Evolutionary conservation across 2,329 filamentous ascomycete genomes (phyloP), one percentile per base, ranked within the genome.

Genomic region (Fusarium sp.): DNA sequence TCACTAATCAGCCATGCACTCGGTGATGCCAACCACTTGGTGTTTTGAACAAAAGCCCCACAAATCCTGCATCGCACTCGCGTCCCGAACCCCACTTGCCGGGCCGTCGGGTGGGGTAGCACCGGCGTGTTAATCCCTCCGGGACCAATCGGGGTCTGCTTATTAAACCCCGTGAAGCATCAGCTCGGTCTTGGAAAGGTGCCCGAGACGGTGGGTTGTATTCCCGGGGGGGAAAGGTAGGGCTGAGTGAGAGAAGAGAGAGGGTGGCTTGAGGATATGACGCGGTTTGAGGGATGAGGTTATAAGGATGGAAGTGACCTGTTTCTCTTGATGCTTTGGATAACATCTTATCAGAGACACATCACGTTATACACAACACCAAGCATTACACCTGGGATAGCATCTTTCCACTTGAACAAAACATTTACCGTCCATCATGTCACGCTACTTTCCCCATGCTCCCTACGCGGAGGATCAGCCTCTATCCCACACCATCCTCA

Each of bases 401-500:
- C n/a, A 27, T 35, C 27, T 58, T 17, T 20, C 11, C 30, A 32
- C 47, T 20, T 27, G 15, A 68, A 15, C 45, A 58, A 30, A 59
- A 64, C 43, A 33, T 50, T 11, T 25, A 57, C n/a, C 52, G 27
- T 27, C 38, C 67, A 81, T 60, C 60, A 90, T 91, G 89, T 89
- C 88, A 5, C 87, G 86, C 66, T 86, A 87, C 79, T 86, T 84
- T 79, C 88, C 89, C 7, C 89, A 90, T 76, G 66, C 89, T 6
- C 71, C 84, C 60, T 90, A 90, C 79, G 90, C 90, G 33, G 91
- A 93, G 82, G 91, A 93, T 79, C 91, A 93, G 74, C 86, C 87
- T 35, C 82, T 86, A 68, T 77, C 86, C 9, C 83, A 82, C 69
- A 84, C 86, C 5, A 89, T 93, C 75, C 88, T 93, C 69, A 86